A percentile compares a stretch with the other conserved stretches of the same genome.
These are phyloP conservation scores for Umbelopsis sp. DNA, from an alignment of 192 early-diverging fungal species.

Conservation along the genomic window DNA sequence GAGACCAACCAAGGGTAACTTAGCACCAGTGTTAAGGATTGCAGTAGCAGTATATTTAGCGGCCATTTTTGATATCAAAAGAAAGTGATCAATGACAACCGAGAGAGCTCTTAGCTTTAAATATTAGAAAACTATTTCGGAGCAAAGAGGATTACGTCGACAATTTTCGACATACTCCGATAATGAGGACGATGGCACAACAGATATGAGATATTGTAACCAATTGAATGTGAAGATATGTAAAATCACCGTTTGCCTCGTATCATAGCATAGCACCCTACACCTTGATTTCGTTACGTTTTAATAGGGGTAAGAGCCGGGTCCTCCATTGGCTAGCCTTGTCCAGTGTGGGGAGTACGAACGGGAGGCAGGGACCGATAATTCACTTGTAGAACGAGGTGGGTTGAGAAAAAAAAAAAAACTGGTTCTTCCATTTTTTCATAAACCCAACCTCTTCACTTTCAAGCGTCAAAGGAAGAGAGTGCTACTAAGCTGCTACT, in stretches of 20 bases:
- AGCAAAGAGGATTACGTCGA: conserved; percentile 8
- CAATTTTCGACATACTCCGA: neutral
- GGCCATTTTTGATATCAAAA: neutral
- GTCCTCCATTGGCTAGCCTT: neutral
- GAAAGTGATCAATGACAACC: neutral
- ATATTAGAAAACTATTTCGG: neutral
- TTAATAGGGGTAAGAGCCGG: neutral
- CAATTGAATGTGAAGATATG: neutral
- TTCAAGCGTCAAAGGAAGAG: neutral
- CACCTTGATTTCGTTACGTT: neutral
- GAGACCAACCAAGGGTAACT: conserved; percentile 55
- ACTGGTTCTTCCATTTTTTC: neutral
- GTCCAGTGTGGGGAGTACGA: neutral
- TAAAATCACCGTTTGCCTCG: neutral
- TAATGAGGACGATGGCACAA: neutral
- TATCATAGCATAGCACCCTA: neutral
- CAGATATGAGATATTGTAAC: neutral
- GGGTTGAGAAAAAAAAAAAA: neutral
- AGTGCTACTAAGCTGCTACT: neutral
- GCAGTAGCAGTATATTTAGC: conserved; percentile 3
- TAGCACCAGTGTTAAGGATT: conserved; percentile 60
- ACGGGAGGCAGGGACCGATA: neutral
- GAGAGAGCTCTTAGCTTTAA: neutral
- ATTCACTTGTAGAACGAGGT: neutral
- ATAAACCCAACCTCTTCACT: conserved; percentile 6